Evolutionary conservation across 1,284 basidiomycete species (phyloP), one percentile per base, ranked within the genome.

Genomic region (Marasmius tenuissimus): DNA sequence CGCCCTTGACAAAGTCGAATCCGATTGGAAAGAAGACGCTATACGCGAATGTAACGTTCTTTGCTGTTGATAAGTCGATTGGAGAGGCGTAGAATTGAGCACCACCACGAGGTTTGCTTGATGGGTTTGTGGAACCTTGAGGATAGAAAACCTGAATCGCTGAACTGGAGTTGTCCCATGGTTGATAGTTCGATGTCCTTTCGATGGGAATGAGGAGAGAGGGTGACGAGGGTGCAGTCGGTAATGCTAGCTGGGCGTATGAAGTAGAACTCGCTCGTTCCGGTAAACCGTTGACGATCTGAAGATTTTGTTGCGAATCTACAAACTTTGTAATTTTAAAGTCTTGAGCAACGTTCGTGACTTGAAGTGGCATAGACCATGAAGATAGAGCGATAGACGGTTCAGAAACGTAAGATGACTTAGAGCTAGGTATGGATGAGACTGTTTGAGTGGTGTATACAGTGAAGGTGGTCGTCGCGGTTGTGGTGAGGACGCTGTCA

Each of bases 11-110:
- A 80, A 84, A 92, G 45, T 89, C 78, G 62, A 91, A 91, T 64
- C 83, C 78, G 0, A 57, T 63, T 0, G 87, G 86, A 66, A 92
- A 91, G 70, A 85, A 90, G 7, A 88, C 85, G 67, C 83, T 84
- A 69, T 89, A 92, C 38, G 69, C 72, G 45, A 92, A 68, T 4
- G 83, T 80, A 18, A 87, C 83, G 61, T 78, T 85, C n/a, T 65
- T 68, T 8, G 87, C 86, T 10, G 70, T 58, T 0, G 70, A 60
- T 16, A 89, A 67, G 20, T 81, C 75, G 20, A 89, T 71, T 1
- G 88, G 88, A 4, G 75, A 67, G 0, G 87, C 86, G 67, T 91
- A 92, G 71, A 92, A 91, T 66, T 90, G 82, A 0, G 86, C 82
- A 1, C 88, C 89, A 35, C 89, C 89, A 59, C 78, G 72, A 5